Evolutionary conservation across 495 filamentous ascomycete genomes (phyloP), one percentile per base, ranked within the genome.

Genomic region (Pyrenula aspistea): DNA sequence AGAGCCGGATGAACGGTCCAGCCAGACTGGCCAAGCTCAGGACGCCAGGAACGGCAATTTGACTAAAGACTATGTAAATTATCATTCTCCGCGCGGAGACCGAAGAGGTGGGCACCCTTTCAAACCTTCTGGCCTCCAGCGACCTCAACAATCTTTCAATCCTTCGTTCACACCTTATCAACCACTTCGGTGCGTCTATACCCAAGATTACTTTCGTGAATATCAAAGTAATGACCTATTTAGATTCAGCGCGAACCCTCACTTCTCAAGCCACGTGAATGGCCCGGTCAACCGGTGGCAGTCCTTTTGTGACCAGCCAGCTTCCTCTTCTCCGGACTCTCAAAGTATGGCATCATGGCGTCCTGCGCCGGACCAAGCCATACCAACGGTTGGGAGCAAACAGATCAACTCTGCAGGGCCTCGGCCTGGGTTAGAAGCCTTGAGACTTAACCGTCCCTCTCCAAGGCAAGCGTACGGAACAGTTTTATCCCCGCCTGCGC

Each of bases 401-500:
- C 31, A 42, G 31, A 42, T 42, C 31, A 42, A 42, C 15, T 15
- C 31, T 42, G 15, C 31, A 42, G 31, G 31, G 15, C 31, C 31
- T 42, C 4, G 31, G 31, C 31, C 31, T 15, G 31, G 31, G 4
- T 15, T 42, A 8, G 31, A 42, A 15, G 31, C 31, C 15, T 15
- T 42, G 15, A 42, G 8, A 42, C 4, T 8, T 42, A 42, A 15
- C 31, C 4, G 31, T 8, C 31, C 31, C 15, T 42, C 31, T 42
- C 31, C 31, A 4, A 4, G 15, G 15, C 31, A 42, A 42, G 8
- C 15, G 31, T 15, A 4, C 15, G 31, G 15, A 42, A 15, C 31
- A 42, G 20, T 62, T 52, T 2, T 54, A 58, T 36, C 60, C 50
- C 50, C 60, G 19, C 63, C 68, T 1, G 59, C 62, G 0, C 77